Base-by-base conservation (phyloP, 208 protist species). In the Acanthamoeba sp. region DNA sequence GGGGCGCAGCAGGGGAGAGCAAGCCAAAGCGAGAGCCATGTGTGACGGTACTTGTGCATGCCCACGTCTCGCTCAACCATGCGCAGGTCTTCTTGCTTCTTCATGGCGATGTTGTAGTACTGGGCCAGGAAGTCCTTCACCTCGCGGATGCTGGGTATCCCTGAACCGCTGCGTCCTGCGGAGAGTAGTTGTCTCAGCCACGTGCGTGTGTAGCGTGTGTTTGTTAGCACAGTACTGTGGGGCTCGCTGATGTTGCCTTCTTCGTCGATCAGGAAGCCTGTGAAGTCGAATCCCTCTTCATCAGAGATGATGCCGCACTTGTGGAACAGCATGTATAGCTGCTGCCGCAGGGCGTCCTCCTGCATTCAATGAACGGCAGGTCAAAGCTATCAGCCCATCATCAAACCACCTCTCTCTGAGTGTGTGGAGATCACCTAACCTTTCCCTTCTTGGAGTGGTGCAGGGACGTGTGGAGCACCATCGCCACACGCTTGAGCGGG, bases 31-130 rank as follows among this genome's bases (percentile, higher is more conserved):
- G 48, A 55, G 10, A 55, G 16, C 48, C 48, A 55, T 20, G 48
- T 20, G 10, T 55, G n/a, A n/a, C n/a, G n/a, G n/a, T 48, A 80
- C 69, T 80, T 80, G 69, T 80, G 69, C 69, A 80, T 80, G 69
- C 69, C 45, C 24, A 88, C 80, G 32, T 88, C 80, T 24, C 80
- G 42, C 22, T 88, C 80, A 3, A 88, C 50, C 48, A 52, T 52
- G 6, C 80, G 80, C 2, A 88, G 2, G 80, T 88, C 80, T 22
- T 88, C 80, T 22, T 88, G 42, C 80, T 88, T 88, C 80, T 88
- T 88, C 29, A 64, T 55, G 27, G 80, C 80, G 29, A 64, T 36
- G 42, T 52, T 55, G 48, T 64, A 88, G 48, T 88, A 62, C n/a
- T 59, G 7, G 50, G 48, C 50, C 50, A 88, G 42, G 50, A 88